Evolutionary conservation across 257 asterid genomes (phyloP).

Genomic region (Nicotiana undulata): DNA sequence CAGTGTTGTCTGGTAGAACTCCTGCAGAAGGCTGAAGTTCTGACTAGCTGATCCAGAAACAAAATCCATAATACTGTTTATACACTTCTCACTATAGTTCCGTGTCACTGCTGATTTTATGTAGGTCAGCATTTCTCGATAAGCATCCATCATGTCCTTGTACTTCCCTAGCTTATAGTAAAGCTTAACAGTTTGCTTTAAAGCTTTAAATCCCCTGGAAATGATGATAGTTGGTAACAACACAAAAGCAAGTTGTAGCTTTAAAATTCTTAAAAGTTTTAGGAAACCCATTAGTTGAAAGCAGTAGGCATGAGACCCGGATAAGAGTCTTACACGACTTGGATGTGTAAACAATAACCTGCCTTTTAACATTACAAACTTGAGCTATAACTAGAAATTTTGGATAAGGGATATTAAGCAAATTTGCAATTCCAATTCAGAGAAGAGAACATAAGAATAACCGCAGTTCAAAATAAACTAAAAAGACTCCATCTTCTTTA

Average conservation of each 20-base stretch:
- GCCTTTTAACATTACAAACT: neutral
- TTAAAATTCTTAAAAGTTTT: neutral
- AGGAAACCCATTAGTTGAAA: neutral
- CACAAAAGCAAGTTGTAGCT: neutral
- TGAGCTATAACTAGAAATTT: neutral
- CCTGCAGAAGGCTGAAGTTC: conserved; percentile 73
- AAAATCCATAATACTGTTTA: conserved; percentile 92
- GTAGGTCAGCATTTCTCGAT: conserved; percentile 83
- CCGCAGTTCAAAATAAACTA: neutral
- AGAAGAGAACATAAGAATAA: neutral
- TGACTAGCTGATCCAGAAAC: conserved; percentile 92
- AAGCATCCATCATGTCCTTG: conserved; percentile 93
- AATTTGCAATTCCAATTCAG: neutral
- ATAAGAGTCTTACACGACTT: neutral
- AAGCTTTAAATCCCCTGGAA: conserved; percentile 93
- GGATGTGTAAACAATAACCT: neutral
- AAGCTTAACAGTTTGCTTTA: conserved; percentile 89
- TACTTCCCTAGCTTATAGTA: conserved; percentile 82
- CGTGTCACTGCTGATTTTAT: conserved; percentile 91
- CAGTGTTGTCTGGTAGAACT: conserved; percentile 87
- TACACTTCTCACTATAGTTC: conserved; percentile 90
- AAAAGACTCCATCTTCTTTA: neutral
- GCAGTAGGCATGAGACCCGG: neutral
- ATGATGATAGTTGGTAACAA: neutral
- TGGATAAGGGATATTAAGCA: neutral